Conservation (phyloP, 2,329 filamentous ascomycete species). For the Venturia carpophila region DNA sequence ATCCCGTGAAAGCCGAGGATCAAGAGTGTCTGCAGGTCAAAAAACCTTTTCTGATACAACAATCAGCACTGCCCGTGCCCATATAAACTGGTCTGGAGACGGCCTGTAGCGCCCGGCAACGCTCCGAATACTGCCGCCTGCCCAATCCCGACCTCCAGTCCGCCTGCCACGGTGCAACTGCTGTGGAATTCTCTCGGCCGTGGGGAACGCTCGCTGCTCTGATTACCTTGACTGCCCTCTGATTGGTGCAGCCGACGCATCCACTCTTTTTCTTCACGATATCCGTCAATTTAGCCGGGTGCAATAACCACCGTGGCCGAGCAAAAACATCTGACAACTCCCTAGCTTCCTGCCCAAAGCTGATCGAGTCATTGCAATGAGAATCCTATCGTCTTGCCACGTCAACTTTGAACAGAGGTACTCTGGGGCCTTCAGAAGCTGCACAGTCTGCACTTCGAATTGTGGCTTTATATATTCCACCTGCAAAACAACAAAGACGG, state of each 20-base stretch:
- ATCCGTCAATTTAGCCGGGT: not conserved
- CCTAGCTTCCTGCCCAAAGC: not conserved
- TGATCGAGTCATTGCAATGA: not conserved
- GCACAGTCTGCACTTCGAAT: too few relatives aligned
- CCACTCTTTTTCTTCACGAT: slow-evolving; percentile 8
- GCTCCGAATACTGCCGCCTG: not conserved
- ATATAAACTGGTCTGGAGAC: not conserved
- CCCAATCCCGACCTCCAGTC: not conserved
- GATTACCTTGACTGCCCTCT: not conserved
- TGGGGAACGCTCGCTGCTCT: not conserved
- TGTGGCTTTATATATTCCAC: not conserved
- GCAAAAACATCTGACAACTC: not conserved
- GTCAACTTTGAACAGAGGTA: too few relatives aligned
- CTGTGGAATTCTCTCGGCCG: not conserved
- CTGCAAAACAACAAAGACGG: not conserved
- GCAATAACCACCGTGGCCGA: not conserved
- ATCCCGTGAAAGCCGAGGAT: not conserved
- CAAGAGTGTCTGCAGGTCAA: slow-evolving; percentile 1
- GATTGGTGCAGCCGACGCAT: not conserved
- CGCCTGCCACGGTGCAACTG: not conserved
- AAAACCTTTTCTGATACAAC: slow-evolving; percentile 4
- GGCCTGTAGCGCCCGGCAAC: not conserved
- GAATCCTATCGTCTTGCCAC: not conserved
- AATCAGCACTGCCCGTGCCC: not conserved
- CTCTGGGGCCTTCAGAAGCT: too few relatives aligned